Base-by-base conservation (phyloP, 2,329 filamentous ascomycete genomes). In the Trichoderma koningiopsis region DNA sequence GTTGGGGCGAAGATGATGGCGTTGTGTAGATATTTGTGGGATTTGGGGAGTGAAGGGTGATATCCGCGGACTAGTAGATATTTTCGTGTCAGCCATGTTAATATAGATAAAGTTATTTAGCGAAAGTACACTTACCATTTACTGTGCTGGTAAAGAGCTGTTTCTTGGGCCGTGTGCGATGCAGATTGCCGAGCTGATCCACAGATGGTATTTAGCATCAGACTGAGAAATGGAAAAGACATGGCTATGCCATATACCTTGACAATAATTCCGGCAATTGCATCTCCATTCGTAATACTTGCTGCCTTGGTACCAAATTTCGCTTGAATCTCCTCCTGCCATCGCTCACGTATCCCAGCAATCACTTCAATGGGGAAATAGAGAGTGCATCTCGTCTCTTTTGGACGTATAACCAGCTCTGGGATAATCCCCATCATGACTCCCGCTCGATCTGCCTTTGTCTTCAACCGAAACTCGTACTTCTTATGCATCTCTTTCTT, bases 21-120 rank as follows among this genome's bases (percentile, higher is more conserved):
- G 52, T 74, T 74, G 68, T 74, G 72, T 4, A 74, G 72, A 57
- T 73, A 74, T 16, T 47, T 69, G 5, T 57, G 37, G 16, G 29
- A 67, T 16, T 29, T 27, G 16, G 71, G 71, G 11, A 73, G 70
- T 22, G 59, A 49, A 2, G 70, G 56, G 35, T 72, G 72, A 6
- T 68, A 59, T 16, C 70, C 72, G 14, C 73, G 73, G 16, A 66
- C 73, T 71, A 55, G 40, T 1, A 43, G 16, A 13, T 19, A 7
- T 16, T 22, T 52, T 43, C 16, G 55, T 33, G 68, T 55, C 40
- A 53, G 53, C 27, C 52, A 22, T 43, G 47, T 24, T 4, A n/a
- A 24, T 24, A 6, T 8, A 1, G 4, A 35, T 43, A 8, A 4
- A 8, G 49, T 13, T 14, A 1, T 22, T 27, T 2, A 33, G 6